Conservation (phyloP, 345 rosid genomes). For the Diplotaxis tenuifolia region DNA sequence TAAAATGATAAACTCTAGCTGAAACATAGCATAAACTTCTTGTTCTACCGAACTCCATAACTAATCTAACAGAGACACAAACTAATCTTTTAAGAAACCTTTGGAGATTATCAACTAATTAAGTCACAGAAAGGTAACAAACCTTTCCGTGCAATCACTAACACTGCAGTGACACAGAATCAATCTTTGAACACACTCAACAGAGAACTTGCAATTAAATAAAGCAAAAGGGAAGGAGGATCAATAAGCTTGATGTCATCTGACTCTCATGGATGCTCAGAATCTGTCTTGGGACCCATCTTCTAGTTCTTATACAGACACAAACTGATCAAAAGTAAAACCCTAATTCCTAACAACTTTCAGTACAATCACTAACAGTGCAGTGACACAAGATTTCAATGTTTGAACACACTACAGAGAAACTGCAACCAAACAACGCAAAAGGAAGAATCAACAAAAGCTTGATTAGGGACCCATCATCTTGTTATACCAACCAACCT, state of each 20-base stretch:
- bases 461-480: background rate
- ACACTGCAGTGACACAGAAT: too few species aligned
- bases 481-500: background rate
- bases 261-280: background rate
- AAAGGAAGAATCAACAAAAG: background rate
- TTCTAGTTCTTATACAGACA: background rate
- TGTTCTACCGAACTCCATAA: too few species aligned
- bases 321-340: conserved; percentile 12
- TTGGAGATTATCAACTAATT: too few species aligned
- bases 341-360: background rate
- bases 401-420: background rate
- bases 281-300: background rate
- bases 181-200: too few species aligned
- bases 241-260: background rate
- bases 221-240: background rate
- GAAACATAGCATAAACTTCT: background rate
- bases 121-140: too few species aligned
- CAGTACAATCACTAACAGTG: background rate
- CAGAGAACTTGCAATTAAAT: background rate
- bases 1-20: background rate
- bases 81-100: too few species aligned
- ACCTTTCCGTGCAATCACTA: too few species aligned
- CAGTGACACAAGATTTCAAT: background rate
- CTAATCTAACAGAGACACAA: too few species aligned
- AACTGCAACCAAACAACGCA: background rate